Evolutionary conservation across 2,329 filamentous ascomycete genomes (phyloP), one percentile per base, ranked within the genome.

Genomic region (Cryphonectria carpinicola): DNA sequence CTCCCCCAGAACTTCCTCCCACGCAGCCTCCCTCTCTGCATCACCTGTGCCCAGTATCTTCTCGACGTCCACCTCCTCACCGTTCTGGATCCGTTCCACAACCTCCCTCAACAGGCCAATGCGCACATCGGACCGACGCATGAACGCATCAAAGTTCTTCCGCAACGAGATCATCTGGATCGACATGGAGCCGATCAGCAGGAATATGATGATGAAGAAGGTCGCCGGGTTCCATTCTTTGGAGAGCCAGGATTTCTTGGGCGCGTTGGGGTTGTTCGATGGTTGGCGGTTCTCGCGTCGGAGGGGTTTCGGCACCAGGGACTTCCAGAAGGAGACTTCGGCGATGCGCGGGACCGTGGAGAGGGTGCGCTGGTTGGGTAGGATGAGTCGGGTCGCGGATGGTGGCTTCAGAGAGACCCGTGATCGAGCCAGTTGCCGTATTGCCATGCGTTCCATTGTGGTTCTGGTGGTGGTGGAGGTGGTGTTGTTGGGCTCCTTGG

Each of bases 131-230:
- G 94, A 91, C 75, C 90, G 89, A 66, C 95, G 89, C 77, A 86
- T 89, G 76, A 92, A 95, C 13, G 90, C 89, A 43, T 87, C 85
- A 77, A 90, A 92, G 66, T 95, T 91, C 75, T 92, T 93, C 76
- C 91, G 92, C 76, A 98, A 80, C 49, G 90, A 86, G 77, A 99
- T 91, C 86, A 96, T 93, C 77, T 98, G 93, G 76, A 99, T 98
- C 19, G 95, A 93, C 86, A 98, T 97, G 73, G 94, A 97, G 4
- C 97, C 97, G 74, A 98, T 95, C 73, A 98, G 86, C 56, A 94
- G 84, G 77, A 94, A 94, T 73, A 95, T 93, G 76, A 90, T 84
- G 75, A 95, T 93, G 80, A 91, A 96, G 77, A 94, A 95, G 0
- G 91, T 94, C 28, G 92, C 92, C 3, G 93, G 92, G 75, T 95